Base-by-base conservation (phyloP, 345 rosid species). In the Eucalyptus pauciflora region DNA sequence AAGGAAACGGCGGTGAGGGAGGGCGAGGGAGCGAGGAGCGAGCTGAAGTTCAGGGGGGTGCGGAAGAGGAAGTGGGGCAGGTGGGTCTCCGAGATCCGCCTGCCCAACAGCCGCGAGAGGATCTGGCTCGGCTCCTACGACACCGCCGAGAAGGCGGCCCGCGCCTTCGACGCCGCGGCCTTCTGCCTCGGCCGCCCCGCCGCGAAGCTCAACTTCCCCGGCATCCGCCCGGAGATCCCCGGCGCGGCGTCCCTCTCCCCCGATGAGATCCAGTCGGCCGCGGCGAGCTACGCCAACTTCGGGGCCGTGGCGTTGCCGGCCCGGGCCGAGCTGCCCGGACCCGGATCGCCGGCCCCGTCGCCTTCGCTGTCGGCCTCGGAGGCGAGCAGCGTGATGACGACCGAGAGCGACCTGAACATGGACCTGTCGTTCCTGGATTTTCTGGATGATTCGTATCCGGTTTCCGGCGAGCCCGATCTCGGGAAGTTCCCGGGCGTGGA, bases 21-120 rank as follows among this genome's bases (percentile, higher is more conserved):
- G 52, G 69, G 2, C n/a, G 9, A 50, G 25, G 86, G 37, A 9
- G 86, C 46, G 86, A 22, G 79, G 33, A 52, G 46, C 27, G 91
- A 60, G 20, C 17, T 49, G 54, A 88, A 79, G 89, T 90, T 45
- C 88, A 86, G 58, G 10, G 91, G 91, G 50, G 91, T 90, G 67
- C 58, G 91, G 91, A 86, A 88, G 91, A 79, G 91, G 87, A 88
- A 81, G 88, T 90, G 91, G 91, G 91, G 91, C 85, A 80, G 83
- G 69, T 90, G 87, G 87, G 91, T 90, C n/a, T 87, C 90, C 20
- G 90, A 90, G 56, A 89, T 90, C 67, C 81, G 90, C 45, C 88
- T 90, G 12, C 89, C 90, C 29, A 87, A 89, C 88, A 16, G 89
- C 86, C 83, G 90, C 8, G 87, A 85, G 58, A 41, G 90, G 41